Base-by-base conservation (phyloP, 495 filamentous ascomycete species). In the Lasiosphaeria miniovina region DNA sequence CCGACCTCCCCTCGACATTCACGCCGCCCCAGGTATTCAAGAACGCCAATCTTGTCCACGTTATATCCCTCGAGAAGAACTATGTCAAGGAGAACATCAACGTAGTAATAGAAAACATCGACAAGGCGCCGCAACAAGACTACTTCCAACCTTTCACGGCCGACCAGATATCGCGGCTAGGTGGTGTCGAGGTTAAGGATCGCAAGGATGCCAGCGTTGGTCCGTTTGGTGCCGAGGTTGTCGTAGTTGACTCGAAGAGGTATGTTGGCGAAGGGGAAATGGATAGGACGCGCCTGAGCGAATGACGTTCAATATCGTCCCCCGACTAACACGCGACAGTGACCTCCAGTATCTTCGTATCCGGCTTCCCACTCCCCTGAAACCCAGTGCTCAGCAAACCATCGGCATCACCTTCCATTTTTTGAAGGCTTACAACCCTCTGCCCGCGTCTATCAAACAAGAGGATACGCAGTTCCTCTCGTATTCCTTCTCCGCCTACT, bases 81-180 rank as follows among this genome's bases (percentile, higher is more conserved):
- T 98, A 93, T 67, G 85, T 85, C 24, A 88, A 90, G 65, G 92
- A 98, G 71, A 88, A 84, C 11, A 84, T 96, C 81, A 97, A 98
- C 77, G 89, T 96, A 8, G 80, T 96, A 34, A 87, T 98, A 53
- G 91, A 98, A 81, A 98, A 98, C 75, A 77, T 88, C 64, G 85
- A 82, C 41, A 74, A 73, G 32, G 75, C 86, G 53, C 82, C 91
- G 9, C 94, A 98, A 69, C 81, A 81, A 74, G 87, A 93, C 71
- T 98, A 97, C 82, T 96, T 87, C 73, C 67, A 97, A 38, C 88
- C 92, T 4, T 93, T 98, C 76, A 86, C 86, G 51, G 80, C 82
- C 50, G 84, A 88, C 52, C 80, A 89, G 65, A 81, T 94, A 66
- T 82, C 81, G 52, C 87, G 82, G 57, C 71, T 98, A 49, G 95